Evolutionary conservation across 140 eudicot species (phyloP), one percentile per base, ranked within the genome.

Genomic region (Stevia rebaudiana): DNA sequence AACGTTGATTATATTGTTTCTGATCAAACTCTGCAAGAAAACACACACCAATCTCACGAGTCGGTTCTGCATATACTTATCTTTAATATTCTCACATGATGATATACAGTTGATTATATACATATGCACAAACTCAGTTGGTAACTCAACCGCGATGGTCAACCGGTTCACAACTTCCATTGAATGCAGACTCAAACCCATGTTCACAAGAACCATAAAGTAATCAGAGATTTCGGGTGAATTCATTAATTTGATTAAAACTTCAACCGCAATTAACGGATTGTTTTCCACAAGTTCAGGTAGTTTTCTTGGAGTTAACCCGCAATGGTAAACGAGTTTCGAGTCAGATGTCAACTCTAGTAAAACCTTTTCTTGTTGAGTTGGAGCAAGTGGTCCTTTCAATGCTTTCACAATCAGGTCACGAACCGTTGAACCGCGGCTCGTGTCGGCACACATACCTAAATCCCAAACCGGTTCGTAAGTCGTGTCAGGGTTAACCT

Each of bases 111-210:
- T 86, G 21, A 88, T 87, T 70, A 91, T 87, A 80, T 87, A 91
- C 84, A 86, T 82, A 77, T 85, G 96, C 35, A 91, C 82, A 76
- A 91, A 91, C 61, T 87, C 96, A 3, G 89, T 84, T 6, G 98
- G 98, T 61, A 91, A 84, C 54, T 91, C 96, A 64, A 87, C 94
- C 0, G 95, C 82, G 2, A 89, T 85, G 13, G 96, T 87, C 28
- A 91, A 81, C 83, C 96, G 77, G 81, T 91, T 91, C 76, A 91
- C 98, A 69, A 91, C 98, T 80, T 87, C 98, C 96, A 91, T 91
- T 8, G 95, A 87, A 66, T 91, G 98, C 61, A 91, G 87, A 60
- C 98, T 91, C 98, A 91, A 82, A 48, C 87, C 98, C 98, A 91
- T 91, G 75, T 88, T 87, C 65, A 85, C 96, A 35, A 91, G 91